These are phyloP conservation scores for Tylopilus subfusipes DNA, from an alignment of 768 basidiomycete species.

Conservation along the genomic window DNA sequence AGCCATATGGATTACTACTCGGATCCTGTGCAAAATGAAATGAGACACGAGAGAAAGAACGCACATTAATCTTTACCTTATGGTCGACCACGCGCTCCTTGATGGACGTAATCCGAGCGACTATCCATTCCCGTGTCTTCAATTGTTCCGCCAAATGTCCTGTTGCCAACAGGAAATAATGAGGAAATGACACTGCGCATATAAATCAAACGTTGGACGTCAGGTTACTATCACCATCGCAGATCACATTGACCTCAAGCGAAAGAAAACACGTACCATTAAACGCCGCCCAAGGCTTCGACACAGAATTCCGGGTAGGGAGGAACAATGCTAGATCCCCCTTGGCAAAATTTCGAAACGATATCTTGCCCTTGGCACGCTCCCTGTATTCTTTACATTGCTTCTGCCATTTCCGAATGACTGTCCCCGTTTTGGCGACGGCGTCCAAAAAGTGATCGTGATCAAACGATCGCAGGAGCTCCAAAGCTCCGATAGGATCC, in stretches of 20 bases:
- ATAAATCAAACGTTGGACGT: neutral
- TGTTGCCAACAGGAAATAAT: conserved; percentile 92
- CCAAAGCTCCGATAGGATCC: conserved; percentile 67
- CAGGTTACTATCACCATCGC: neutral
- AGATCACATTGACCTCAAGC: neutral
- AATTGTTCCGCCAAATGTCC: conserved; percentile 85
- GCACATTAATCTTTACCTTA: conserved; percentile 42
- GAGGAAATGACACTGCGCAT: conserved; percentile 83
- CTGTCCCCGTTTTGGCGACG: conserved; percentile 75
- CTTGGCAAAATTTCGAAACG: conserved; percentile 92
- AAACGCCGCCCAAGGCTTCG: conserved; percentile 97
- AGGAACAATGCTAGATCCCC: conserved; percentile 95
- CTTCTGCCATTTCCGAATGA: conserved; percentile 95
- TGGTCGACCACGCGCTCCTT: conserved; percentile 80
- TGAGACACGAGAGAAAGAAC: neutral
- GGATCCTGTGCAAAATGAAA: conserved; percentile 53
- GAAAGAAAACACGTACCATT: conserved; percentile 60
- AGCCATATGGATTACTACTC: conserved; percentile 81
- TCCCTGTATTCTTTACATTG: conserved; percentile 96
- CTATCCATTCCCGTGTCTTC: conserved; percentile 91
- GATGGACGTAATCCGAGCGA: conserved; percentile 86
- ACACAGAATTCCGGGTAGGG: conserved; percentile 90
- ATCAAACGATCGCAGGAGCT: conserved; percentile 69
- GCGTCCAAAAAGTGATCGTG: conserved; percentile 84
- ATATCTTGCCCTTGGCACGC: conserved; percentile 93